phyloP scores from a whole-genome alignment of 352 stramenopile species.

The Phytopythium boreale region DNA sequence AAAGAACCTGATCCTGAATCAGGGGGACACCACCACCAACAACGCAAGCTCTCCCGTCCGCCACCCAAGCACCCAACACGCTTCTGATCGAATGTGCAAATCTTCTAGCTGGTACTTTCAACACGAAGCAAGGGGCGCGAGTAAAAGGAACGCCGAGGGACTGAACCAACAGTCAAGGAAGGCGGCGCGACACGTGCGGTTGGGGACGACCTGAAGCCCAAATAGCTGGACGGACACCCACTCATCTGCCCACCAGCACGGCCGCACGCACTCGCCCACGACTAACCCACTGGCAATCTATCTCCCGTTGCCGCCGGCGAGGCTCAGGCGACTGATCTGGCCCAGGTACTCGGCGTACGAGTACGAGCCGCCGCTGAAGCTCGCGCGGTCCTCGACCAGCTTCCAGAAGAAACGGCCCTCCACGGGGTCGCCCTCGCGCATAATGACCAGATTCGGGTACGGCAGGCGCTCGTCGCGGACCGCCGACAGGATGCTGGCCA shows the following conservation, averaged over 20 bases:
- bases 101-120: slow-evolving; percentile 10
- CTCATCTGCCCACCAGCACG: too few relatives aligned
- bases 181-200: not conserved
- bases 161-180: not conserved
- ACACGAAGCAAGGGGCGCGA: not conserved
- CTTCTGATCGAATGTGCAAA: not conserved
- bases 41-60: not conserved
- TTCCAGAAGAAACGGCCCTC: slow-evolving; percentile 97
- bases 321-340: slow-evolving; percentile 79
- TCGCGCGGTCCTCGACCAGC: slow-evolving; percentile 97
- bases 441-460: slow-evolving; percentile 85
- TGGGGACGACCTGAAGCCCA: too few relatives aligned
- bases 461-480: slow-evolving; percentile 88
- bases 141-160: not conserved
- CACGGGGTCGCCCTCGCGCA: slow-evolving; percentile 93
- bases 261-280: not conserved
- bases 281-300: slow-evolving; percentile 7
- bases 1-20: not conserved
- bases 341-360: slow-evolving; percentile 98
- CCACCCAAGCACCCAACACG: not conserved
- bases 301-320: slow-evolving; percentile 63
- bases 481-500: slow-evolving; percentile 86
- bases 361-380: slow-evolving; percentile 96
- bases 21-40: not conserved
- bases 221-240: too few relatives aligned